A percentile compares a stretch with the other conserved stretches of the same genome.
These are phyloP conservation scores for Entrophospora sp. DNA, from an alignment of 192 early-diverging fungal species.

Conservation along the genomic window DNA sequence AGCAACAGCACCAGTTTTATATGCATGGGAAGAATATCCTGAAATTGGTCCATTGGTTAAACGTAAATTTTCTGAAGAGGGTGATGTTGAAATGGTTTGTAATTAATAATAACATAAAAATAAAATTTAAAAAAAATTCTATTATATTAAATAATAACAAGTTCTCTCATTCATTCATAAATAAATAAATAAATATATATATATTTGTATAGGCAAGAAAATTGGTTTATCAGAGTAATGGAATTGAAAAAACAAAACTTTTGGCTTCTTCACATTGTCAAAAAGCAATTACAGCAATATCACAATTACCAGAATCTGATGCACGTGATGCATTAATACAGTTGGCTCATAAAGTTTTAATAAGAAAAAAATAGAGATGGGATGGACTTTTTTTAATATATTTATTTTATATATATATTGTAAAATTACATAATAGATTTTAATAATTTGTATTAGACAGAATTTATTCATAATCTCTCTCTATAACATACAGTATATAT, in stretches of 20 bases:
- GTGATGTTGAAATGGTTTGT: conserved; percentile 68
- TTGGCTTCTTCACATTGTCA: conserved; percentile 70
- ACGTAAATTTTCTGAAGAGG: conserved; percentile 69
- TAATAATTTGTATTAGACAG: too few species aligned
- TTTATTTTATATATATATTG: too few species aligned
- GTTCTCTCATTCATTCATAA: too few species aligned
- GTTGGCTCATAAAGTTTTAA: conserved; percentile 73
- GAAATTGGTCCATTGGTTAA: conserved; percentile 77
- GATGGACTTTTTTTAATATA: too few species aligned
- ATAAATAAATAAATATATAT: background rate
- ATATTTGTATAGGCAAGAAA: conserved; percentile 51
- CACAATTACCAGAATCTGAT: conserved; percentile 57
- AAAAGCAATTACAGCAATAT: conserved; percentile 61
- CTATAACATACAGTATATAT: too few species aligned
- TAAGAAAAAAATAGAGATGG: conserved; percentile 69
- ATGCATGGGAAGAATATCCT: conserved; percentile 81
- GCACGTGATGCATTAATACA: conserved; percentile 72
- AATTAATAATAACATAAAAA: too few species aligned
- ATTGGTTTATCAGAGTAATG: conserved; percentile 70
- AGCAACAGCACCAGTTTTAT: conserved; percentile 90
- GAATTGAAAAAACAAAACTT: conserved; percentile 64
- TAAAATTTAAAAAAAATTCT: too few species aligned
- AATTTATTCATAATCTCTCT: too few species aligned
- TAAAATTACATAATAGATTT: too few species aligned
- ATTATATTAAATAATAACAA: too few species aligned